These are phyloP conservation scores for Rhodomyrtus psidioides DNA, from an alignment of 441 rosid species.

Conservation along the genomic window DNA sequence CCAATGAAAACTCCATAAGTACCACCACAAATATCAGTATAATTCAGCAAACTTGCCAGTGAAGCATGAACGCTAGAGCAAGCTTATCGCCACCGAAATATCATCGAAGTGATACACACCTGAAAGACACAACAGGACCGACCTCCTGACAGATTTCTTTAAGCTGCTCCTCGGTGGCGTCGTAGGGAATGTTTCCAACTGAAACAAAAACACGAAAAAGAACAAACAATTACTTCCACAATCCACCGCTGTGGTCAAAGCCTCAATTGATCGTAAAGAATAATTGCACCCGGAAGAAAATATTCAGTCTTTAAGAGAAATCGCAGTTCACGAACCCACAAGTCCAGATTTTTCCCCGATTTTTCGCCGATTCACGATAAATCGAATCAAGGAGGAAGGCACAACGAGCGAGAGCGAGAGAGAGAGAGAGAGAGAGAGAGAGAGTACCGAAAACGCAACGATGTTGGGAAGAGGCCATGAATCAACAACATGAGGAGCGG, in stretches of 20 bases:
- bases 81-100: not conserved
- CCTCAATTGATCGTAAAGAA: not conserved
- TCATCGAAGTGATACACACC: conserved; percentile 23
- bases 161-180: conserved; percentile 94
- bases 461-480: conserved; percentile 83
- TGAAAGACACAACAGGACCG: conserved; percentile 97
- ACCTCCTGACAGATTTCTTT: conserved; percentile 93
- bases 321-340: not conserved
- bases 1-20: not conserved
- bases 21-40: not conserved
- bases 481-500: conserved; percentile 25
- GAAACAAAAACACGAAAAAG: conserved; percentile 7
- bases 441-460: conserved; percentile 92
- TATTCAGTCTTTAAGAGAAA: not conserved
- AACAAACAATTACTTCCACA: not conserved
- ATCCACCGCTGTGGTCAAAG: not conserved
- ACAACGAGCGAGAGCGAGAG: not conserved
- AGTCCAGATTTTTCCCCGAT: not conserved
- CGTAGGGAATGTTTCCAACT: conserved; percentile 99
- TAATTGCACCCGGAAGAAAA: not conserved
- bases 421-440: not conserved
- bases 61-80: not conserved
- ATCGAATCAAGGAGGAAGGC: not conserved
- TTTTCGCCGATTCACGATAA: not conserved
- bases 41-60: not conserved